Percentiles rank a stretch among this genome's conserved stretches.
phyloP scores from a whole-genome alignment of 768 basidiomycete species.

The Lepiota subincarnata region DNA sequence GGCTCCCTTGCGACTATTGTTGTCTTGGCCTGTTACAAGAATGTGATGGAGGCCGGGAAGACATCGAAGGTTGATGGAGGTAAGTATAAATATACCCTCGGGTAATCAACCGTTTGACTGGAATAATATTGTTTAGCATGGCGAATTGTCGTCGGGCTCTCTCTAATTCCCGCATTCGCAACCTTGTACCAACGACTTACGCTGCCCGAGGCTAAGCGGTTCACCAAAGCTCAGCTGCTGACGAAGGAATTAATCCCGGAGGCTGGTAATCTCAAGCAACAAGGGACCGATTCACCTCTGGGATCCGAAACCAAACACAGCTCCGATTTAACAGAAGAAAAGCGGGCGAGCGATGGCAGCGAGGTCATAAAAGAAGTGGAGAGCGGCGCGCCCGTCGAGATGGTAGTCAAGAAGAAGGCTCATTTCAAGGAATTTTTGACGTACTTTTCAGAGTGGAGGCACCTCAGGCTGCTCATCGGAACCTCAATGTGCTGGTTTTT shows the following conservation, averaged over 20 bases:
- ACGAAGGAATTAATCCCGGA: slow-evolving; percentile 26
- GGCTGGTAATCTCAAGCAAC: slow-evolving; percentile 22
- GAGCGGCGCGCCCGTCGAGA: slow-evolving; percentile 17
- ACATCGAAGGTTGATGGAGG: slow-evolving; percentile 68
- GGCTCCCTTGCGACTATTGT: slow-evolving; percentile 62
- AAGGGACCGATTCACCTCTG: slow-evolving; percentile 9
- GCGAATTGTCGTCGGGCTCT: slow-evolving; percentile 71
- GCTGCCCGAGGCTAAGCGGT: slow-evolving; percentile 65
- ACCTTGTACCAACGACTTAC: slow-evolving; percentile 76
- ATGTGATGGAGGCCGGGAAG: slow-evolving; percentile 56
- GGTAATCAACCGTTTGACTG: not conserved
- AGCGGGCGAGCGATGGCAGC: too few species aligned
- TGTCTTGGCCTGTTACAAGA: slow-evolving; percentile 59
- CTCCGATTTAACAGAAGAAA: not conserved
- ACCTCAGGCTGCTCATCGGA: slow-evolving; percentile 62
- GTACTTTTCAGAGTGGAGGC: slow-evolving; percentile 74
- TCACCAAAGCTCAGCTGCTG: slow-evolving; percentile 38
- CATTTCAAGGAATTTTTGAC: slow-evolving; percentile 56
- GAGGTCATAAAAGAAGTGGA: not conserved
- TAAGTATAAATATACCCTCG: slow-evolving; percentile 26
- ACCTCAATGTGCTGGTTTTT: slow-evolving; percentile 73
- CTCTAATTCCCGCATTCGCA: slow-evolving; percentile 68
- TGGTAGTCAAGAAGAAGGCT: slow-evolving; percentile 36
- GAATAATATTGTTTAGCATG: slow-evolving; percentile 39
- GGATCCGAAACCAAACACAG: not conserved